Evolutionary conservation across 192 early-diverging fungal species (phyloP).

Genomic region (Coemansia umbellata): DNA sequence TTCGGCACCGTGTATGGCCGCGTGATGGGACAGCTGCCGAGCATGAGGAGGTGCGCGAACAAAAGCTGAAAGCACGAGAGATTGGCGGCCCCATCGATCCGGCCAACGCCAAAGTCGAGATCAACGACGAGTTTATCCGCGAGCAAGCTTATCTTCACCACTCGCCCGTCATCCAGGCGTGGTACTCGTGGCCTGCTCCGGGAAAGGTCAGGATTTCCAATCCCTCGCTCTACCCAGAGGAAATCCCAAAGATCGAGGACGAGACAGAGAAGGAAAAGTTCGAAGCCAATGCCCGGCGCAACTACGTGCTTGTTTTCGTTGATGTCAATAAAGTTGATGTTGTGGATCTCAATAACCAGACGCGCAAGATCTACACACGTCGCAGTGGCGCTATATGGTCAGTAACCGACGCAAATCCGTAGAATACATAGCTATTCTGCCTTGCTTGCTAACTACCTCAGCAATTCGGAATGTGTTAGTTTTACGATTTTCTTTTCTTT

Average conservation of each 20-base stretch:
- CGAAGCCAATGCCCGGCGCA: conserved; percentile 41
- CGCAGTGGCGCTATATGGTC: conserved; percentile 43
- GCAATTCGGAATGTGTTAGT: too few species aligned
- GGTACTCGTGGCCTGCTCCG: conserved; percentile 51
- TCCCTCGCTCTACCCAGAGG: conserved; percentile 25
- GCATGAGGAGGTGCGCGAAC: conserved; percentile 2
- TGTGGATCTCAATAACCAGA: conserved; percentile 26
- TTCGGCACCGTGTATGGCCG: conserved; percentile 42
- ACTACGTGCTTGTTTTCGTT: conserved; percentile 46
- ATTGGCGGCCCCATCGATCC: conserved; percentile 4
- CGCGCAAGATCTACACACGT: conserved; percentile 37
- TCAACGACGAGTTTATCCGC: conserved; percentile 43
- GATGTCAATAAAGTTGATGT: conserved; percentile 43
- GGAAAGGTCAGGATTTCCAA: conserved; percentile 26
- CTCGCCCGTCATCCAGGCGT: conserved; percentile 37
- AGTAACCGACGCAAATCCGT: conserved; percentile 33
- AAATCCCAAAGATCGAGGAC: conserved; percentile 27
- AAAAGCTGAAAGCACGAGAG: background rate
- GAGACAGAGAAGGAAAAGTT: conserved; percentile 14
- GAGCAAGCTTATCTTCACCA: conserved; percentile 45
- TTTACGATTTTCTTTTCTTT: too few species aligned
- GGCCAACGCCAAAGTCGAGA: conserved; percentile 6
- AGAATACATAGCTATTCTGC: too few species aligned
- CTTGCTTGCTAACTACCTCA: too few species aligned
- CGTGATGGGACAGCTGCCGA: conserved; percentile 14